Percentiles rank a stretch among this genome's conserved stretches.
These are phyloP conservation scores for Pyrenopolyporus hunteri DNA, from an alignment of 495 filamentous ascomycete genomes.

Conservation along the genomic window DNA sequence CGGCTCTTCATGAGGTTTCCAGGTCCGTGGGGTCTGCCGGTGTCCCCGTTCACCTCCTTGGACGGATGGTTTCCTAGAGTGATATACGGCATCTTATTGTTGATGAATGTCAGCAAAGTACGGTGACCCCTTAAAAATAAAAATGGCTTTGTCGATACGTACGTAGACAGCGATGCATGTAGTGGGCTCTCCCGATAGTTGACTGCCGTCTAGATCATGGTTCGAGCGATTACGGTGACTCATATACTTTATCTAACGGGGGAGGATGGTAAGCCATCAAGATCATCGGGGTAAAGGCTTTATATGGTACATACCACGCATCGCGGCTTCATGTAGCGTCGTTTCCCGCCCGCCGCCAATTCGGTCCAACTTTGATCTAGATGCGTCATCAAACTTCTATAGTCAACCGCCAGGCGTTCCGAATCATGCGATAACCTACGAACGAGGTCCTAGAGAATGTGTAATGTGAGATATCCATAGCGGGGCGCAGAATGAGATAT, in stretches of 20 bases:
- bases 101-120: background rate
- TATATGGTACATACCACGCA: conserved; percentile 12
- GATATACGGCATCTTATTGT: conserved; percentile 22
- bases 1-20: background rate
- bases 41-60: background rate
- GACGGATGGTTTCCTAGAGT: background rate
- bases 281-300: background rate
- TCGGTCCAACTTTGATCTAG: conserved; percentile 19
- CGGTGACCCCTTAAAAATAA: background rate
- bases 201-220: background rate
- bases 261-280: background rate
- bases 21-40: background rate
- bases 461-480: background rate
- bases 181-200: background rate
- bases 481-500: background rate
- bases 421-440: conserved; percentile 12
- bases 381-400: conserved; percentile 18
- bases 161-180: conserved; percentile 13
- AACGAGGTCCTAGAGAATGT: conserved; percentile 5
- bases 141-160: background rate
- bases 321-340: conserved; percentile 15
- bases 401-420: conserved; percentile 1
- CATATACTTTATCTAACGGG: background rate
- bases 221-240: background rate
- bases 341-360: conserved; percentile 16